A percentile compares a stretch with the other conserved stretches of the same genome.
These are phyloP conservation scores for Drosera spatulata DNA, from an alignment of 179 eudicot species.

Conservation along the genomic window DNA sequence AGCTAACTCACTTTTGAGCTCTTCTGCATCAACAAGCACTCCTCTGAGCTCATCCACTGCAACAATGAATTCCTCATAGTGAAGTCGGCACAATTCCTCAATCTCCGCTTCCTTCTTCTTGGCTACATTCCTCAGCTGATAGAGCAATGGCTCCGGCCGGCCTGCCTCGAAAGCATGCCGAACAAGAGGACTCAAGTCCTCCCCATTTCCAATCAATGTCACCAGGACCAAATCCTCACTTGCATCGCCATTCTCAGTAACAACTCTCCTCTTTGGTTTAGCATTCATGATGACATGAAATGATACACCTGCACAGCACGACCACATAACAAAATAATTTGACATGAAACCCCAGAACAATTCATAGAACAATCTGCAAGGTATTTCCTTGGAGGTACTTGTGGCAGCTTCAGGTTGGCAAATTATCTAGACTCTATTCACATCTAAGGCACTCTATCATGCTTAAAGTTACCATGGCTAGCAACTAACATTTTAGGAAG, in stretches of 20 bases:
- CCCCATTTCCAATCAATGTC: slow-evolving; percentile 79
- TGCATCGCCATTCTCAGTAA: slow-evolving; percentile 63
- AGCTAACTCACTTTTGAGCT: slow-evolving; percentile 62
- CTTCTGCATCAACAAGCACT: slow-evolving; percentile 79
- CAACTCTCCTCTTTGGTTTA: slow-evolving; percentile 23
- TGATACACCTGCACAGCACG: too few species aligned
- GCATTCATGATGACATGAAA: slow-evolving; percentile 16
- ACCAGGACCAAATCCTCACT: slow-evolving; percentile 84
- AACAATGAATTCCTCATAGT: slow-evolving; percentile 89
- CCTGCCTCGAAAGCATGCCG: slow-evolving; percentile 73
- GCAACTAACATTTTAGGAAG: too few species aligned
- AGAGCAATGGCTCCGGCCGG: slow-evolving; percentile 67
- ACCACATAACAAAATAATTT: too few species aligned
- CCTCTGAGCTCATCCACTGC: slow-evolving; percentile 98
- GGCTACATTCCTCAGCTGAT: slow-evolving; percentile 51
- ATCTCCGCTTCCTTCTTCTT: slow-evolving; percentile 75
- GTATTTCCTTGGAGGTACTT: too few species aligned
- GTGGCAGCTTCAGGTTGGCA: too few species aligned
- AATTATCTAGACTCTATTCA: too few species aligned
- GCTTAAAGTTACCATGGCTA: too few species aligned
- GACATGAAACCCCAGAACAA: too few species aligned
- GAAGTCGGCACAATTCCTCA: slow-evolving; percentile 77
- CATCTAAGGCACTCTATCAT: too few species aligned
- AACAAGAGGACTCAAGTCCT: slow-evolving; percentile 71
- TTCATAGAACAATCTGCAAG: too few species aligned